These are phyloP conservation scores for Pecoramyces ruminantium DNA, from an alignment of 192 early-diverging fungal species.

Conservation along the genomic window DNA sequence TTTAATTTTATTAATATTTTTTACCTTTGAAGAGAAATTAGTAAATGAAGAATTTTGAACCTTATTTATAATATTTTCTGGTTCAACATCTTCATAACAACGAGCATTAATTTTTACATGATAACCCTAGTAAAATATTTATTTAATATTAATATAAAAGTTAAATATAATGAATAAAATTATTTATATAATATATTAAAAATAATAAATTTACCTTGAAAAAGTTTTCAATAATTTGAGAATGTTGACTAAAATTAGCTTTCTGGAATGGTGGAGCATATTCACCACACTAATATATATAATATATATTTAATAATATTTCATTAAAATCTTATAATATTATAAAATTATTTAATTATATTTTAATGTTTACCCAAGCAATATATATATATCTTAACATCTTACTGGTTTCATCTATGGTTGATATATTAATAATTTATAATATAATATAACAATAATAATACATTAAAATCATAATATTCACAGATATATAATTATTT, in stretches of 20 bases:
- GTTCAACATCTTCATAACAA: neutral
- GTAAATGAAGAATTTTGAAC: neutral
- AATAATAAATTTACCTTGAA: neutral
- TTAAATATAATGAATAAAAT: no score
- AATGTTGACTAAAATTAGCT: neutral
- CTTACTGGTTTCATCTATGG: neutral
- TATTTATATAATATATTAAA: no score
- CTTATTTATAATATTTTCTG: neutral
- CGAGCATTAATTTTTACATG: neutral
- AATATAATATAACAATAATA: no score
- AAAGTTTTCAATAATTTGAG: neutral
- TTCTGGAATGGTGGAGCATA: neutral
- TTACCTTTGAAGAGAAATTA: neutral
- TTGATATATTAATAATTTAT: neutral
- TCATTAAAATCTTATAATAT: no score
- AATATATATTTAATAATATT: neutral
- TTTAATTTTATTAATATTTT: no score
- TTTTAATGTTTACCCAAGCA: neutral
- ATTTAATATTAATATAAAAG: no score
- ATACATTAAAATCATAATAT: no score
- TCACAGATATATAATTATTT: no score
- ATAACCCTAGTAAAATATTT: no score
- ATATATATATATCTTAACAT: neutral
- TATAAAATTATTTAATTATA: no score
- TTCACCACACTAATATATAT: neutral